Evolutionary conservation across 805 yeast species (phyloP), one percentile per base, ranked within the genome.

Genomic region (Kodamaea neixiangensis): DNA sequence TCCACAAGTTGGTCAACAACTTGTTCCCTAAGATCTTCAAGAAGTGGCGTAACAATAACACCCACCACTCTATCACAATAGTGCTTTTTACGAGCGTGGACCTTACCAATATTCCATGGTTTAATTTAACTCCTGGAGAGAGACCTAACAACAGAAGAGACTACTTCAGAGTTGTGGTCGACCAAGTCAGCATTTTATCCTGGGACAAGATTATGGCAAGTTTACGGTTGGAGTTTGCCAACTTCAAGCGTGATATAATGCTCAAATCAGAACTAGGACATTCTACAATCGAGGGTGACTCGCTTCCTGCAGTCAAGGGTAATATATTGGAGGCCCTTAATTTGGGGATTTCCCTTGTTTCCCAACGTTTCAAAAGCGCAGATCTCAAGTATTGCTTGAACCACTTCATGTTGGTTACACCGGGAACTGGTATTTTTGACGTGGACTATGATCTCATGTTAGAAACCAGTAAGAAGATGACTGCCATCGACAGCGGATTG

Each of bases 171-270:
- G 96, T 94, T 21, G 99, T 93, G 1, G 97, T 93, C 1, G 98
- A 94, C 64, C 96, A 93, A 65, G 96, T 90, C 15, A 89, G 86
- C 60, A 88, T 91, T 43, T 78, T 86, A 21, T 85, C 88, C 53
- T 94, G 99, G 99, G 87, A 83, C 49, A 86, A 87, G 55, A 92
- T 94, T 50, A 91, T 94, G 97, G 87, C 89, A 18, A 83, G 87
- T 1, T 72, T 94, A 48, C 72, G 97, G 44, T 75, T 81, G 22
- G 99, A 94, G 64, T 94, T 94, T 69, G 84, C 91, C 37, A 82
- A 82, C 53, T 89, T 94, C 60, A 84, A 86, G 57, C 73, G 85
- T 53, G 96, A 89, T 55, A 84, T 93, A 18, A 71, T 86, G 59
- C 69, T 84, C 39, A 78, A 76, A 42, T 55, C 59, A 15, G 63